phyloP scores from a whole-genome alignment of 225 moss, liverwort and hornwort species.

The Neckera pumila region DNA sequence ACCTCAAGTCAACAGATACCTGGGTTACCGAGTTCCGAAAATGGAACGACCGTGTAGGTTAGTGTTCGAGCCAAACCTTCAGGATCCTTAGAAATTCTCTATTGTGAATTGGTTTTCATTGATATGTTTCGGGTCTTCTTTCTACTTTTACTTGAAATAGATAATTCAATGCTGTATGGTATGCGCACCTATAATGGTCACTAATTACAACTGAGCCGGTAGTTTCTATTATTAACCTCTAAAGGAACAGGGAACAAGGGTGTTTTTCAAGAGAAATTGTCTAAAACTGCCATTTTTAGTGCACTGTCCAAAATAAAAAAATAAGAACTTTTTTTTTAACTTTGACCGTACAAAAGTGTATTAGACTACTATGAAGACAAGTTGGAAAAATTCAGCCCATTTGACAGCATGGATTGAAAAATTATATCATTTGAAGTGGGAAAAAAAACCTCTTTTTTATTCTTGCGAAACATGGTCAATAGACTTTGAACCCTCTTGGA shows the following conservation, averaged over 20 bases:
- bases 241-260: too few species aligned
- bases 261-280: not conserved
- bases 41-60: conserved; percentile 59
- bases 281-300: not conserved
- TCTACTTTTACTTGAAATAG: not conserved
- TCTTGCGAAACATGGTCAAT: accelerated
- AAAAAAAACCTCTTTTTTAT: not conserved
- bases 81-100: too few species aligned
- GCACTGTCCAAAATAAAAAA: not conserved
- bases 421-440: not conserved
- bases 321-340: not conserved
- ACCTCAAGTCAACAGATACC: conserved; percentile 47
- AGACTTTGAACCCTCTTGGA: not conserved
- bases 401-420: not conserved
- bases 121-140: not conserved
- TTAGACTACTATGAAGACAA: not conserved
- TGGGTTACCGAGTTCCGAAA: conserved; percentile 55
- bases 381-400: not conserved
- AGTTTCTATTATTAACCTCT: not conserved
- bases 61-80: not conserved
- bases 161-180: not conserved
- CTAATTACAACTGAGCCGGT: not conserved
- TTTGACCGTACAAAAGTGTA: not conserved
- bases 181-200: too few species aligned
- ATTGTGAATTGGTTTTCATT: not conserved